Evolutionary conservation across 441 rosid species (phyloP).

Genomic region (Corymbia citriodora): DNA sequence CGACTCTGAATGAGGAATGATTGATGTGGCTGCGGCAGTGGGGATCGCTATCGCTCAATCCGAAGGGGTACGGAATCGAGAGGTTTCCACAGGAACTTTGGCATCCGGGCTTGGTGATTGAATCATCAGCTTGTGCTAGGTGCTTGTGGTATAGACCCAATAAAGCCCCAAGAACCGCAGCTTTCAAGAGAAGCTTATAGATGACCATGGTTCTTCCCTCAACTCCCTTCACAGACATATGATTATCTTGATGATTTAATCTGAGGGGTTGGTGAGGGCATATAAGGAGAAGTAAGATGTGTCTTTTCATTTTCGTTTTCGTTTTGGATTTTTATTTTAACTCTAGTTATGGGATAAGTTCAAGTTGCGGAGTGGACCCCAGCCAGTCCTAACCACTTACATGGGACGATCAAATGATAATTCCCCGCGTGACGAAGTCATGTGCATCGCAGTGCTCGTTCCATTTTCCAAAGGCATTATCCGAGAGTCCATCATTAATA

Average conservation of each 20-base stretch:
- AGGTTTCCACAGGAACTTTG: not conserved
- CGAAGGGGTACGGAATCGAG: not conserved
- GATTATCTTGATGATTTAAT: not conserved
- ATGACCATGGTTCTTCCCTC: too few species aligned
- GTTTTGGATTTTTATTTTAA: too few species aligned
- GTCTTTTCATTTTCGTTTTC: too few species aligned
- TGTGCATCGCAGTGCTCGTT: not conserved
- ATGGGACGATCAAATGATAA: not conserved
- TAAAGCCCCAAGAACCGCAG: too few species aligned
- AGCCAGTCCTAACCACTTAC: not conserved
- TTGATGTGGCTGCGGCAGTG: not conserved
- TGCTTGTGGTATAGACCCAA: too few species aligned
- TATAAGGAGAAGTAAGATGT: not conserved
- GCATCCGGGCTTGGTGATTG: not conserved
- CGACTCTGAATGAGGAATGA: not conserved
- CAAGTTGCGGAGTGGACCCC: too few species aligned
- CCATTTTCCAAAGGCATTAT: too few species aligned
- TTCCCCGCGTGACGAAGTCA: not conserved
- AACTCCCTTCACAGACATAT: too few species aligned
- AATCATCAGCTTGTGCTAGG: too few species aligned
- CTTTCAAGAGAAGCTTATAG: too few species aligned
- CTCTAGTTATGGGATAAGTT: not conserved
- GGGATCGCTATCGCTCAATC: not conserved
- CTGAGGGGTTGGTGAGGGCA: not conserved
- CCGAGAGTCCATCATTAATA: too few species aligned